Evolutionary conservation across 2,329 filamentous ascomycete genomes (phyloP).

Genomic region (Huntiella moniliformis): DNA sequence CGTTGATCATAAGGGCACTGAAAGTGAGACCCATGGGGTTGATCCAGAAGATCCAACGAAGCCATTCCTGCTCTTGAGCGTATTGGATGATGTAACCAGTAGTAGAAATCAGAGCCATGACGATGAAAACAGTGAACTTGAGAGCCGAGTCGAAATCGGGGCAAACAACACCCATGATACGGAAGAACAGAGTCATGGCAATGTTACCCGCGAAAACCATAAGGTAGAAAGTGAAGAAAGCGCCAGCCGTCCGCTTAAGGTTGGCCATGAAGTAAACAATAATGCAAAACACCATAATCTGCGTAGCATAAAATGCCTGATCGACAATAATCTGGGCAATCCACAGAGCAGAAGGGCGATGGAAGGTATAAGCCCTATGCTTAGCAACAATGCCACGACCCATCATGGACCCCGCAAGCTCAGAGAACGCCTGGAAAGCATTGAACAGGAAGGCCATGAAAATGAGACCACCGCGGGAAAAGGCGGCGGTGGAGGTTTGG

Average conservation of each 20-base stretch:
- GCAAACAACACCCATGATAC: conserved; percentile 54
- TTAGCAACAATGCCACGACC: conserved; percentile 66
- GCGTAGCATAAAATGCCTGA: conserved; percentile 47
- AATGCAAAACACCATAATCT: conserved; percentile 53
- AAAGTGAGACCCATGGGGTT: conserved; percentile 61
- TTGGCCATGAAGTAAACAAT: conserved; percentile 68
- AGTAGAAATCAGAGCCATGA: conserved; percentile 66
- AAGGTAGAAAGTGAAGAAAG: conserved; percentile 62
- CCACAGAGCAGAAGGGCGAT: conserved; percentile 65
- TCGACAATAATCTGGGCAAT: conserved; percentile 70
- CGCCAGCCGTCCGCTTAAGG: conserved; percentile 47
- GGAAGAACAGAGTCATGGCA: conserved; percentile 60
- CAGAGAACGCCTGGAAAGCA: conserved; percentile 69
- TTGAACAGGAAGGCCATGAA: conserved; percentile 72
- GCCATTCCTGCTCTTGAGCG: conserved; percentile 52
- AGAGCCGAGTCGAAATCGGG: conserved; percentile 74
- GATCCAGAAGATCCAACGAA: conserved; percentile 65
- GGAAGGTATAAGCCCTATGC: conserved; percentile 66
- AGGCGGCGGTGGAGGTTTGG: conserved; percentile 48
- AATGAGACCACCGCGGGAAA: conserved; percentile 63
- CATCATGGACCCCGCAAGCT: conserved; percentile 56
- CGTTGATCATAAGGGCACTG: conserved; percentile 66
- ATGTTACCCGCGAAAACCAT: conserved; percentile 51
- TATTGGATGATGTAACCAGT: conserved; percentile 74
- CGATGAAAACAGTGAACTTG: conserved; percentile 60